These are phyloP conservation scores for Dimargaris verticillata DNA, from an alignment of 192 early-diverging fungal genomes.

Conservation along the genomic window DNA sequence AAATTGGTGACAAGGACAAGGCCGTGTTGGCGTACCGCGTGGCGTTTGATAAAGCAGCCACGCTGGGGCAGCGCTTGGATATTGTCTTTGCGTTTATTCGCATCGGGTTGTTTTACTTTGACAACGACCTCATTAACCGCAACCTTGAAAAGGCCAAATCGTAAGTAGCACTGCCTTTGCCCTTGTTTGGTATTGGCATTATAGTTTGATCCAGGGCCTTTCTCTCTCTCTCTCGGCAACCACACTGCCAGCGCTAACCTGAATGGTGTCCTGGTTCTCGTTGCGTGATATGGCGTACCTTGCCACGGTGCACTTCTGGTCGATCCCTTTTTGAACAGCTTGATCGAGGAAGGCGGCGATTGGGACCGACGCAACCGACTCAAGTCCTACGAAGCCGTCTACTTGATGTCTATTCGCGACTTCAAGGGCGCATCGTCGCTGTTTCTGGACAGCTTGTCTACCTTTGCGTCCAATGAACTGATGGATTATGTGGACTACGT, in stretches of 20 bases:
- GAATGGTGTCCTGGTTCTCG: too few species aligned
- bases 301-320: too few species aligned
- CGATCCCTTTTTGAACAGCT: constrained; percentile 24
- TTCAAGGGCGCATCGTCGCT: constrained; percentile 83
- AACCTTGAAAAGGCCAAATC: constrained; percentile 69
- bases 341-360: constrained; percentile 97
- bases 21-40: constrained; percentile 68
- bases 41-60: constrained; percentile 74
- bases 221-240: not conserved
- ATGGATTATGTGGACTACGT: constrained; percentile 98
- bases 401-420: constrained; percentile 83
- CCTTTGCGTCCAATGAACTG: constrained; percentile 90
- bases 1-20: constrained; percentile 92
- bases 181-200: not conserved
- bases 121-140: constrained; percentile 54
- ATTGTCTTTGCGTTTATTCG: constrained; percentile 82
- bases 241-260: too few species aligned
- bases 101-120: constrained; percentile 85
- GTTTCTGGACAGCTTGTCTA: constrained; percentile 88
- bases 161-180: constrained; percentile 29
- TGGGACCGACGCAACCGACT: constrained; percentile 98
- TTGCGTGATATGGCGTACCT: too few species aligned
- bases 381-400: constrained; percentile 90
- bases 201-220: not conserved
- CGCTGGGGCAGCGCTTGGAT: constrained; percentile 85